phyloP scores from a whole-genome alignment of 495 filamentous ascomycete genomes.

The Choiromyces venosus region DNA sequence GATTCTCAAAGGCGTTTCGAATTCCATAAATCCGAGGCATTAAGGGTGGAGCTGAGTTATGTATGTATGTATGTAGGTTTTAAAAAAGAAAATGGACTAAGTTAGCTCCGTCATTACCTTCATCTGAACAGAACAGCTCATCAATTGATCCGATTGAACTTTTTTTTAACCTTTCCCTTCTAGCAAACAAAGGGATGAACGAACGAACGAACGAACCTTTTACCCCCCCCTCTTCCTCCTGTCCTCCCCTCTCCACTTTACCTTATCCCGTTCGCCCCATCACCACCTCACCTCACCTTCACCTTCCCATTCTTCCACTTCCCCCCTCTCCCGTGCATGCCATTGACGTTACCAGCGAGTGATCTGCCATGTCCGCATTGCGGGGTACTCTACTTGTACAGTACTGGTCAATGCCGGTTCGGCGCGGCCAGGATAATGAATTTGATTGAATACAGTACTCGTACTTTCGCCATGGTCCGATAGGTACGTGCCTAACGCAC shows the following conservation, averaged over 20 bases:
- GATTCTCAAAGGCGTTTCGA: not conserved
- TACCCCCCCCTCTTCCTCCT: not conserved
- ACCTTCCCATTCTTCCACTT: not conserved
- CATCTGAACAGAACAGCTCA: not conserved
- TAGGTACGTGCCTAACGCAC: not conserved
- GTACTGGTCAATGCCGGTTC: too few relatives aligned
- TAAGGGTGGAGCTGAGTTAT: not conserved
- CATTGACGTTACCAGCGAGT: not conserved
- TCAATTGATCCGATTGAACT: slow-evolving; percentile 1
- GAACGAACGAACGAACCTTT: not conserved
- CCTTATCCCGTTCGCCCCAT: not conserved
- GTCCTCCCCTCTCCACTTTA: not conserved
- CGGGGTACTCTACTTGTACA: not conserved
- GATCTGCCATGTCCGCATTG: not conserved
- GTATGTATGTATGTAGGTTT: not conserved
- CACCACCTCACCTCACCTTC: not conserved
- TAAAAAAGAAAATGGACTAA: not conserved
- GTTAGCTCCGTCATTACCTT: not conserved
- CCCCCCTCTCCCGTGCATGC: not conserved
- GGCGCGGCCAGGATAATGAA: too few relatives aligned
- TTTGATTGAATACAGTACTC: not conserved
- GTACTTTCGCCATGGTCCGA: not conserved
- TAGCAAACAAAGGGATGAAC: not conserved
- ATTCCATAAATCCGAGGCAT: not conserved
- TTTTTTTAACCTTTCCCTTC: not conserved